These are phyloP conservation scores for Globisporangium lucens DNA, from an alignment of 352 stramenopile species.

Conservation along the genomic window DNA sequence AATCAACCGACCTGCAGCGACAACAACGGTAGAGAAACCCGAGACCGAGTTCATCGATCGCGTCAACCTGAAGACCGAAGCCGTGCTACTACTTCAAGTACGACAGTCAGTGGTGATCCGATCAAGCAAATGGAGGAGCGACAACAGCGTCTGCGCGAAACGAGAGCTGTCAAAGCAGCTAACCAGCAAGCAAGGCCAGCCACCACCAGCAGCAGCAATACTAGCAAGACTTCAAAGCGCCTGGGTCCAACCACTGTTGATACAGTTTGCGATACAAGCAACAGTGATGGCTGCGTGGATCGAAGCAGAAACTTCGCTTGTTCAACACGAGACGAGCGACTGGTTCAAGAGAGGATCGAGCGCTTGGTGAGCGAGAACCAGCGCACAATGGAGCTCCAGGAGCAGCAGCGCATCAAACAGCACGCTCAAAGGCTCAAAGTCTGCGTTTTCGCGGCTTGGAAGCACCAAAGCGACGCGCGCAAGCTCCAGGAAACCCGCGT, in stretches of 20 bases:
- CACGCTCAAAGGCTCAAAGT: not conserved
- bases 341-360: conserved; percentile 33
- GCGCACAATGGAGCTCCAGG: conserved; percentile 1
- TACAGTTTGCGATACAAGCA: conserved; percentile 7
- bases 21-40: not conserved
- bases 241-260: too few species aligned
- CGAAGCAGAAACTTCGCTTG: too few species aligned
- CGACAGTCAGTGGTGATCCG: not conserved
- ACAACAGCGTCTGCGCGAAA: conserved; percentile 28
- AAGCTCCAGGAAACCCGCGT: conserved; percentile 1
- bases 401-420: not conserved
- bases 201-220: not conserved
- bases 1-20: not conserved
- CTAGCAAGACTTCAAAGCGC: not conserved
- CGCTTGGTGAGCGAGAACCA: conserved; percentile 25
- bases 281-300: conserved; percentile 2
- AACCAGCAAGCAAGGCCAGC: not conserved
- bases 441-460: not conserved
- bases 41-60: not conserved
- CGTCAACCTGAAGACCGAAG: too few species aligned
- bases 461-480: not conserved
- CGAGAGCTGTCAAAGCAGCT: conserved; percentile 17
- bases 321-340: conserved; percentile 20
- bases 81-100: too few species aligned
- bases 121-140: conserved; percentile 35